Base-by-base conservation (phyloP, 306 rosid genomes). In the Rosa rugosa region DNA sequence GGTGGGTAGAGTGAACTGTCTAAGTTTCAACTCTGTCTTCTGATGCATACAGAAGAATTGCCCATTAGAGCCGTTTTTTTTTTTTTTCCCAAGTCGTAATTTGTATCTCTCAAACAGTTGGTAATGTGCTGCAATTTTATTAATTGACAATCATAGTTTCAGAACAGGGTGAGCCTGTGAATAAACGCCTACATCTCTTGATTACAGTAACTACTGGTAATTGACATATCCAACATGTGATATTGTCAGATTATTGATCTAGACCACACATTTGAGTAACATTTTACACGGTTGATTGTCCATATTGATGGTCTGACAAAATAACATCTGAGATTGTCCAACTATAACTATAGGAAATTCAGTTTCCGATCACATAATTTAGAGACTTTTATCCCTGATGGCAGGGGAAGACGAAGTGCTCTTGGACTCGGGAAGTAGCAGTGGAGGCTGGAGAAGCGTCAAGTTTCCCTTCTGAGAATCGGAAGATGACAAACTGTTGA, bases 401-500 rank as follows among this genome's bases (percentile, higher is more conserved):
- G 78, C 42, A 2, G 56, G 34, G 25, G 54, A 41, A 57, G 78
- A 22, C 31, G 67, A 11, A 34, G 49, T 80, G 16, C 69, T 63
- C 85, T 78, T 78, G 2, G 75, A 74, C 47, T 75, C 49, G 31
- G 83, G 65, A 69, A 81, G 77, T 65, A 83, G 78, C 78, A 63
- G 2, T 50, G 79, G 77, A 41, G 85, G 68, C 73, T 76, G 86
- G 46, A 79, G 77, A 69, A 81, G 83, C 75, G 22, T 80, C 76
- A 64, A 73, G 75, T 83, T 74, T 83, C 77, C 79, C 51, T 27
- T 56, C 63, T 77, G 85, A 56, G 86, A 78, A 73, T 70, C 77
- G 8, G 83, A 66, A 51, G 90, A 62, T 20, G 83, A 57, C 71
- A 82, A 20, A 67, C 79, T 79, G 79, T 77, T 83, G 73, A 79